Evolutionary conservation across 305 asterid species (phyloP).

Genomic region (Andrographis paniculata): DNA sequence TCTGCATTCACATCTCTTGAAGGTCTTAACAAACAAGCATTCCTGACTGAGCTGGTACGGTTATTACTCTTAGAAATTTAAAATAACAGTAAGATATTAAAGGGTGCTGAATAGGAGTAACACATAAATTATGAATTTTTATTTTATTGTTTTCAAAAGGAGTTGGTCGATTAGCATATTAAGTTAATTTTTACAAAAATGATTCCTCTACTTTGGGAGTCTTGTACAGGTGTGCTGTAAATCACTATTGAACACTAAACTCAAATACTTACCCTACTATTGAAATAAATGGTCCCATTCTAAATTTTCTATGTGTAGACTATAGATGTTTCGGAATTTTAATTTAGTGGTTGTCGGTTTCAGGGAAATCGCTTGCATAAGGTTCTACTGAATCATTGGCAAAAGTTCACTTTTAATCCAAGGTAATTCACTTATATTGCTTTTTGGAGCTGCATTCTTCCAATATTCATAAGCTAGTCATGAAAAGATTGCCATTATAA

Average conservation of each 20-base stretch:
- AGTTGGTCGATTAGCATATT: too few relatives aligned
- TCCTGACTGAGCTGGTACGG: slow-evolving; percentile 82
- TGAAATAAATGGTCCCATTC: neutral
- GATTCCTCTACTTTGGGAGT: too few relatives aligned
- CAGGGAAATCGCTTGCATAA: slow-evolving; percentile 96
- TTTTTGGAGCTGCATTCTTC: neutral
- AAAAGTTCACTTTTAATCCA: slow-evolving; percentile 91
- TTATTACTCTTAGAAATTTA: slow-evolving; percentile 16
- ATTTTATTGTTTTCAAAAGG: too few relatives aligned
- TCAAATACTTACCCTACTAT: neutral
- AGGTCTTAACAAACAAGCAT: slow-evolving; percentile 95
- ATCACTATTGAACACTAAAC: too few relatives aligned
- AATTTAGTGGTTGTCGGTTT: slow-evolving; percentile 11
- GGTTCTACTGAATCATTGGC: slow-evolving; percentile 89
- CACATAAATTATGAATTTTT: neutral
- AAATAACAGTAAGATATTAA: neutral
- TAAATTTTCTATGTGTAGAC: neutral
- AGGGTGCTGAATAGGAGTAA: neutral
- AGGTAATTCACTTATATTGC: slow-evolving; percentile 44
- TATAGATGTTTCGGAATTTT: neutral
- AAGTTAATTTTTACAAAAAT: too few relatives aligned
- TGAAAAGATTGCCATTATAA: neutral
- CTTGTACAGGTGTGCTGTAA: too few relatives aligned
- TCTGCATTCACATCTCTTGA: slow-evolving; percentile 96
- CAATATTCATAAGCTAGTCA: neutral